These are phyloP conservation scores for Papiliotrema flavescens DNA, from an alignment of 1,284 basidiomycete genomes.

Conservation along the genomic window DNA sequence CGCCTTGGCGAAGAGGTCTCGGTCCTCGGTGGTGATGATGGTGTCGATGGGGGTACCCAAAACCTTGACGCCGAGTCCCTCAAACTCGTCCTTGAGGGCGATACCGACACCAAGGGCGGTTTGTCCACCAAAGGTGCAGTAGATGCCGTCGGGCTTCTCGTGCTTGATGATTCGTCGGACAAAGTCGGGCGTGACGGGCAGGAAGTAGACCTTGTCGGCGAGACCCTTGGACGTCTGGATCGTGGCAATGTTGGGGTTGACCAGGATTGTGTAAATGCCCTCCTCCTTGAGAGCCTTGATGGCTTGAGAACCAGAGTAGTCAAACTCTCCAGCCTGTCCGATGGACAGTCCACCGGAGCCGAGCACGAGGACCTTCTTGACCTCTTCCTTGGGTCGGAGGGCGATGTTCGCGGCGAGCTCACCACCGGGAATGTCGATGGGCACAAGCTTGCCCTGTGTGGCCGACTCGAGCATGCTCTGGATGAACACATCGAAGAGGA, in stretches of 20 bases:
- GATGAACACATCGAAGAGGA: conserved; percentile 97
- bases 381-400: conserved; percentile 67
- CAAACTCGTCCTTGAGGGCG: conserved; percentile 95
- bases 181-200: conserved; percentile 96
- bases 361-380: conserved; percentile 92
- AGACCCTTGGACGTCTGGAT: conserved; percentile 97
- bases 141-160: conserved; percentile 98
- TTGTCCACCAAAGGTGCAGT: conserved; percentile 97
- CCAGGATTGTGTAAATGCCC: conserved; percentile 96
- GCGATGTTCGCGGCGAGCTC: conserved; percentile 70
- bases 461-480: conserved; percentile 76
- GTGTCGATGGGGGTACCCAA: conserved; percentile 96
- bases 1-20: conserved; percentile 88
- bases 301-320: conserved; percentile 97
- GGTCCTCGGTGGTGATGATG: conserved; percentile 95
- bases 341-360: conserved; percentile 98
- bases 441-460: conserved; percentile 62
- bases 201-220: conserved; percentile 98
- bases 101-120: conserved; percentile 97
- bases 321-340: conserved; percentile 98
- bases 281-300: conserved; percentile 99
- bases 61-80: conserved; percentile 77
- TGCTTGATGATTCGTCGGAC: conserved; percentile 97
- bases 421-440: conserved; percentile 84
- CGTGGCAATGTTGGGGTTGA: conserved; percentile 99